Conservation (phyloP, 306 rosid genomes). For the Rubus parviflorus region DNA sequence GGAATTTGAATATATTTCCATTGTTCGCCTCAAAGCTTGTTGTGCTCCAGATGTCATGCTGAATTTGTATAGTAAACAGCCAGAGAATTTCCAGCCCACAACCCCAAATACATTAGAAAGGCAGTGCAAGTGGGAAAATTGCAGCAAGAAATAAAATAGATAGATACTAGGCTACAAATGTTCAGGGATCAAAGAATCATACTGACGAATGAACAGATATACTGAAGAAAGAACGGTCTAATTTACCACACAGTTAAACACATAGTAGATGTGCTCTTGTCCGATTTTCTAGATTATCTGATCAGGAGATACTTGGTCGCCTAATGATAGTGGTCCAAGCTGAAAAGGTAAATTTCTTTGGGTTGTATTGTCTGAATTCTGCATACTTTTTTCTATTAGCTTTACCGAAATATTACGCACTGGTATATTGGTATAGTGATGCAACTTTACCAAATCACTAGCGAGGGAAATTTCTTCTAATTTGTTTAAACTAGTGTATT, state of each 20-base stretch:
- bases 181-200: not conserved
- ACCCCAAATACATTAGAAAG: not conserved
- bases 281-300: slow-evolving; percentile 78
- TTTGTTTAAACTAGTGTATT: too few species aligned
- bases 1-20: slow-evolving; percentile 90
- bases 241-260: not conserved
- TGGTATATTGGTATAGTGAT: too few species aligned
- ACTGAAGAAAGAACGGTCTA: not conserved
- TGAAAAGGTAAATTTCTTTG: slow-evolving; percentile 63
- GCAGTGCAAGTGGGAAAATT: not conserved
- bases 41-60: slow-evolving; percentile 99
- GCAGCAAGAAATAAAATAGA: not conserved
- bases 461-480: too few species aligned
- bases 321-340: slow-evolving; percentile 86
- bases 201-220: not conserved
- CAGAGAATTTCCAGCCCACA: not conserved
- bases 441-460: too few species aligned
- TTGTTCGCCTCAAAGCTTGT: slow-evolving; percentile 93
- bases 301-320: slow-evolving; percentile 87
- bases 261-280: slow-evolving; percentile 92
- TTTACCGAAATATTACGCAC: not conserved
- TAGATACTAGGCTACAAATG: not conserved
- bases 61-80: slow-evolving; percentile 12
- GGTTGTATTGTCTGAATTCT: not conserved
- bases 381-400: not conserved